Evolutionary conservation across 2,329 filamentous ascomycete genomes (phyloP).

Genomic region (Blastomyces parvus): DNA sequence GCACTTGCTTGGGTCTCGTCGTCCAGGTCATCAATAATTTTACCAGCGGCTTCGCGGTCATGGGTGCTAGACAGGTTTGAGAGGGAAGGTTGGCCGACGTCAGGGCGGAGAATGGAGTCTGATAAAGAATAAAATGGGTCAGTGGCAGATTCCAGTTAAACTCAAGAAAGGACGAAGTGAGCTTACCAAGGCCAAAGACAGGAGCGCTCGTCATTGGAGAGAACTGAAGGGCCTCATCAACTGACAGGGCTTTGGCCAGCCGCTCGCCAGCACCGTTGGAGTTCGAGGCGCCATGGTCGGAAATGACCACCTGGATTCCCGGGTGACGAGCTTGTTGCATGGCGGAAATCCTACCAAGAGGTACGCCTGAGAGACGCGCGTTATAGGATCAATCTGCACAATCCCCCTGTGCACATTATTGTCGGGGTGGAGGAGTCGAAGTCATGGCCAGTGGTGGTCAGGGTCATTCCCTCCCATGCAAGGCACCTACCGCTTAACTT

Average conservation of each 20-base stretch:
- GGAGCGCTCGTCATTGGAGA: constrained; percentile 43
- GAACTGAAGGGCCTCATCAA: constrained; percentile 41
- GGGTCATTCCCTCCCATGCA: constrained; percentile 3
- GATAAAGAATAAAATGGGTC: constrained; percentile 8
- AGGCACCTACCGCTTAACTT: constrained; percentile 9
- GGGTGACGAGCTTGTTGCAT: constrained; percentile 35
- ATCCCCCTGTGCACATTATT: constrained; percentile 23
- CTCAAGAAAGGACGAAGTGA: not conserved
- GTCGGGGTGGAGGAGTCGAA: constrained; percentile 14
- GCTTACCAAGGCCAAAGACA: constrained; percentile 37
- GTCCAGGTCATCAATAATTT: constrained; percentile 58
- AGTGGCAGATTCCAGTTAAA: constrained; percentile 1
- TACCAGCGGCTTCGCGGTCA: constrained; percentile 44
- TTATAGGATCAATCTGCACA: constrained; percentile 1
- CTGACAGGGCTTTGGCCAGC: constrained; percentile 31
- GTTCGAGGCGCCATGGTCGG: constrained; percentile 21
- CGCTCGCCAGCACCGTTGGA: constrained; percentile 23
- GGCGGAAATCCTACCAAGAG: constrained; percentile 20
- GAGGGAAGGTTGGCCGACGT: constrained; percentile 34
- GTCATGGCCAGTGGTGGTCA: not conserved
- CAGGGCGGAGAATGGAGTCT: constrained; percentile 36
- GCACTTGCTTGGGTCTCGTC: constrained; percentile 54
- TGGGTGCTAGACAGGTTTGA: constrained; percentile 30
- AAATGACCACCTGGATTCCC: constrained; percentile 36
- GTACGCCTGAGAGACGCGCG: not conserved